Conservation (phyloP, 345 rosid genomes). For the Gossypium arboreum region DNA sequence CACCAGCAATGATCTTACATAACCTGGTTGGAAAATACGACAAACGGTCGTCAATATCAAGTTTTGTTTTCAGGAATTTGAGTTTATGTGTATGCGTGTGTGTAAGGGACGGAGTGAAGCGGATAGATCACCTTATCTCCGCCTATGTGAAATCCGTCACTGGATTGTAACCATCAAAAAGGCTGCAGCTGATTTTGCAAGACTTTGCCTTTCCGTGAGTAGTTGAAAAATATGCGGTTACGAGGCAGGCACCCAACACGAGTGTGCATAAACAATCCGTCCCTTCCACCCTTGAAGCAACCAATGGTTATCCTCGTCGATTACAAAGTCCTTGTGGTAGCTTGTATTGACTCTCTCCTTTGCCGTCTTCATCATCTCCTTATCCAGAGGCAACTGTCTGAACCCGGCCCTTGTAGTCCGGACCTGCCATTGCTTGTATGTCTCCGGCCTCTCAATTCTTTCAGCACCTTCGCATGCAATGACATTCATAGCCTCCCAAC, state of each 20-base stretch:
- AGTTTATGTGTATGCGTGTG: not conserved
- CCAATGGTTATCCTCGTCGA: slow-evolving; percentile 46
- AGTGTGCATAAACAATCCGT: slow-evolving; percentile 37
- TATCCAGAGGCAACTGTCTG: slow-evolving; percentile 36
- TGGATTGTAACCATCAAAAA: not conserved
- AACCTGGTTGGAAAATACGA: slow-evolving; percentile 7
- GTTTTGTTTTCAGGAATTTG: not conserved
- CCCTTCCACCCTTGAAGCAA: slow-evolving; percentile 62
- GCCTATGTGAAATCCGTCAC: not conserved
- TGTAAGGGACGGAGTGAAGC: not conserved
- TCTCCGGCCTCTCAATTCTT: slow-evolving; percentile 54
- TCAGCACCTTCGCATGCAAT: slow-evolving; percentile 53
- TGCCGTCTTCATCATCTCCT: slow-evolving; percentile 34
- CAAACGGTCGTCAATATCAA: slow-evolving; percentile 8
- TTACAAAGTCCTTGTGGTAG: slow-evolving; percentile 48
- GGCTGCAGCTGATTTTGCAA: not conserved
- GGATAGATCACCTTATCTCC: slow-evolving; percentile 17
- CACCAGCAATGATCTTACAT: not conserved
- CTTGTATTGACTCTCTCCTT: slow-evolving; percentile 30
- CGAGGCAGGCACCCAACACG: slow-evolving; percentile 40
- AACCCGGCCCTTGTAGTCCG: slow-evolving; percentile 43
- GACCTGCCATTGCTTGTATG: slow-evolving; percentile 53
- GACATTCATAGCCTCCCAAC: slow-evolving; percentile 47
- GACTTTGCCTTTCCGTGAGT: slow-evolving; percentile 14
- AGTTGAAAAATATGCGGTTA: not conserved